Base-by-base conservation (phyloP, 768 basidiomycete genomes). In the Lactarius sanguifluus region DNA sequence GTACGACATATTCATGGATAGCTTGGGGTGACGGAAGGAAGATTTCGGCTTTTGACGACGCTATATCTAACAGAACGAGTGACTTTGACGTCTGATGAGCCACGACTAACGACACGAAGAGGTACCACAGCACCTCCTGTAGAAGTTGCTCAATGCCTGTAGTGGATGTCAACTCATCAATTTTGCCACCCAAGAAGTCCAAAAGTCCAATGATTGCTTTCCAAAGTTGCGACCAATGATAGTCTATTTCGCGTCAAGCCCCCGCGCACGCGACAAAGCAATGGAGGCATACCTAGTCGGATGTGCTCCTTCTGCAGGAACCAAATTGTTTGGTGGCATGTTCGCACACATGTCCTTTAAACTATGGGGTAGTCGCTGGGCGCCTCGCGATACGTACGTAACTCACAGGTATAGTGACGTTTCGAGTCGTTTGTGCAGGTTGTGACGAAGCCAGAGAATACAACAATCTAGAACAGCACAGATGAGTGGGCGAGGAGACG, bases 191-290 rank as follows among this genome's bases (percentile, higher is more conserved):
- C 18, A 88, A 65, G 70, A 90, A 90, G 30, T 75, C 79, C 15
- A 90, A 75, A 3, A 90, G 70, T 3, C 80, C 81, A 30, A 88
- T 70, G 13, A 88, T 70, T 7, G 85, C 81, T 59, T 75, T 78
- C 89, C 88, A 91, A 15, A 89, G 71, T 59, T 86, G 85, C 65
- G 80, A 77, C 88, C 89, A 90, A 52, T 85, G 77, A 69, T 90
- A 90, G 10, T 84, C 88, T 90, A 63, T 8, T 23, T 43, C 20
- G 32, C 16, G 56, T 69, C 34, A 68, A 50, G 66, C 7, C n/a
- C 15, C 52, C 23, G 60, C 59, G 5, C 25, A 52, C 25, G 1
- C 38, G 10, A 32, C 40, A 32, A 67, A 40, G 6, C 12, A n/a
- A n/a, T 10, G 64, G 52, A 23, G 16, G 30, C 81, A 30, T 59